Conservation (phyloP, 2,329 filamentous ascomycete genomes). For the Alternaria viburni region DNA sequence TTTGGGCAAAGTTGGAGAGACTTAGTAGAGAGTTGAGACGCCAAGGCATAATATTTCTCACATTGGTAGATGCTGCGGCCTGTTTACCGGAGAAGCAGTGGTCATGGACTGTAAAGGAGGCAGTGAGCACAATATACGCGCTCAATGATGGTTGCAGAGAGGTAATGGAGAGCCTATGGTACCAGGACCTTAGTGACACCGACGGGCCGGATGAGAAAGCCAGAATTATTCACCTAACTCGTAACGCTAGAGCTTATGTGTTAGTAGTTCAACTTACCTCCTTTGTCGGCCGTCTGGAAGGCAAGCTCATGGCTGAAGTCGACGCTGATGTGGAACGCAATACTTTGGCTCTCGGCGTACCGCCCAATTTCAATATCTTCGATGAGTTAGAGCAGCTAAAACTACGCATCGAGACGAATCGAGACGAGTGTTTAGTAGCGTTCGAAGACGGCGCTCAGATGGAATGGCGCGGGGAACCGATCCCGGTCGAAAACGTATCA, state of each 20-base stretch:
- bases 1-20: not conserved
- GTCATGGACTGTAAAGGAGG: not conserved
- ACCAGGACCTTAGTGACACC: not conserved
- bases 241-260: not conserved
- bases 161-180: not conserved
- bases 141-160: not conserved
- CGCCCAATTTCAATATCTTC: not conserved
- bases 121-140: not conserved
- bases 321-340: not conserved
- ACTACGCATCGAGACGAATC: not conserved
- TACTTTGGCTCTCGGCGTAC: not conserved
- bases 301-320: not conserved
- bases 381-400: not conserved
- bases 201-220: not conserved
- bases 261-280: not conserved
- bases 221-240: not conserved
- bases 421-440: not conserved
- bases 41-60: not conserved
- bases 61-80: not conserved
- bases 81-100: not conserved
- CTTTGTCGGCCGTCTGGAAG: not conserved
- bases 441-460: not conserved
- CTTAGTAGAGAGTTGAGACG: not conserved
- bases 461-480: not conserved
- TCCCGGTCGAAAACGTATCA: not conserved